phyloP scores from a whole-genome alignment of 306 rosid genomes.

The Prosopis cineraria region DNA sequence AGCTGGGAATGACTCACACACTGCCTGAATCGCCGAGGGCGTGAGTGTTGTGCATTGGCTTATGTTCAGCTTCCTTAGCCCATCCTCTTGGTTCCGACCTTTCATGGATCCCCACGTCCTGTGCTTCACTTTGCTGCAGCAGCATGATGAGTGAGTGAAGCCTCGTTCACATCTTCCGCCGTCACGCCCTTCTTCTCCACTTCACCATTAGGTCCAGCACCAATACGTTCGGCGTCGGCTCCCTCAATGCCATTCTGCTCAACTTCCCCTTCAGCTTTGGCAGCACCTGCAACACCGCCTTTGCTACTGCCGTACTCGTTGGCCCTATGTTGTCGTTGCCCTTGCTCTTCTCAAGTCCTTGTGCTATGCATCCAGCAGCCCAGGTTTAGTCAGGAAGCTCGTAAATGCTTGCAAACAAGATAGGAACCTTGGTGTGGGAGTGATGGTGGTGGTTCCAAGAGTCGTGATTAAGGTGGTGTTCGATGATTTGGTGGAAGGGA shows the following conservation, averaged over 20 bases:
- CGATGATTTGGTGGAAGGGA: conserved; percentile 49
- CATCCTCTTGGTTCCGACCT: conserved; percentile 70
- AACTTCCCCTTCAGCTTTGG: conserved; percentile 96
- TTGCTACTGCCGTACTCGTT: conserved; percentile 97
- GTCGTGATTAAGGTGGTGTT: conserved; percentile 55
- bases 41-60: conserved; percentile 98
- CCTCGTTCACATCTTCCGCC: conserved; percentile 90
- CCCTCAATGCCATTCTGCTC: conserved; percentile 92
- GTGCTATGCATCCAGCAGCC: too few relatives aligned
- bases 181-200: conserved; percentile 85
- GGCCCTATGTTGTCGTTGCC: conserved; percentile 97
- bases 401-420: conserved; percentile 46
- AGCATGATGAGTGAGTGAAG: too few relatives aligned
- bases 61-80: conserved; percentile 75
- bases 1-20: conserved; percentile 84
- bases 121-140: conserved; percentile 65
- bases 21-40: conserved; percentile 87
- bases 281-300: conserved; percentile 88
- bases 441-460: conserved; percentile 24
- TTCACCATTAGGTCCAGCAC: conserved; percentile 91
- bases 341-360: conserved; percentile 93
- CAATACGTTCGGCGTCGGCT: conserved; percentile 92
- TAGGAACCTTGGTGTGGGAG: background rate
- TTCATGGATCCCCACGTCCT: conserved; percentile 68
- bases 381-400: conserved; percentile 26